Conservation (phyloP, 768 basidiomycete genomes). For the Podaxis mareebaensis region DNA sequence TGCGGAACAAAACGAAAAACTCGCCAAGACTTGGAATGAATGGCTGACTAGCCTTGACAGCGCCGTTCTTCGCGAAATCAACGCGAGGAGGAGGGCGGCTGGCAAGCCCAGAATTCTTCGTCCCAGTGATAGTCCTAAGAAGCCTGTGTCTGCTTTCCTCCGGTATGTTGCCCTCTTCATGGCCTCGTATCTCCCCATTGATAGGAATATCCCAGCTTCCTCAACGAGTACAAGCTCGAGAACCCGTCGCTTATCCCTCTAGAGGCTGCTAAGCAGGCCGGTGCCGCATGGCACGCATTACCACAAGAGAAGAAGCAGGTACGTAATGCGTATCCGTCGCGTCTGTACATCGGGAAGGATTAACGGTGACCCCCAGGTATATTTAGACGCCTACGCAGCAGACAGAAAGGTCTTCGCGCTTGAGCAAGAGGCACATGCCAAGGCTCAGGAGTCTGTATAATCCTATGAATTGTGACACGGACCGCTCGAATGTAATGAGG, state of each 20-base stretch:
- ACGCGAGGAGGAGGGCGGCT: constrained; percentile 13
- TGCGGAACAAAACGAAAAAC: not conserved
- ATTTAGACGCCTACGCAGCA: not conserved
- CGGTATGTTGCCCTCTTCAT: constrained; percentile 9
- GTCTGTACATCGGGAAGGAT: not conserved
- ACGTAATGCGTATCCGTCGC: not conserved
- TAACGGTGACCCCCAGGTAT: not conserved
- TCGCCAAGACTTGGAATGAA: constrained; percentile 10
- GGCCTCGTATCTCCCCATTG: no score
- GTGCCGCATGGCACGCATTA: constrained; percentile 12
- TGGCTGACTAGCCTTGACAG: constrained; percentile 22
- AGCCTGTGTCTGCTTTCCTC: constrained; percentile 12
- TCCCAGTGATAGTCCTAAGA: not conserved
- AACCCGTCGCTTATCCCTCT: not conserved
- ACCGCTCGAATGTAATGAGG: not conserved
- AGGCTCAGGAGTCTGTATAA: not conserved
- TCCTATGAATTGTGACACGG: not conserved
- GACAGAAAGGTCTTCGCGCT: not conserved
- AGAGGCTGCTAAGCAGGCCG: not conserved
- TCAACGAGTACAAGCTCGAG: not conserved
- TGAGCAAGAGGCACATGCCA: not conserved
- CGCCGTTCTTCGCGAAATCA: constrained; percentile 18
- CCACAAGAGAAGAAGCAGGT: constrained; percentile 16
- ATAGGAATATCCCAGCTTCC: constrained; percentile 6
- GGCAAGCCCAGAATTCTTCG: constrained; percentile 5